Conservation (phyloP, 495 filamentous ascomycete species). For the Xylaria cubensis region DNA sequence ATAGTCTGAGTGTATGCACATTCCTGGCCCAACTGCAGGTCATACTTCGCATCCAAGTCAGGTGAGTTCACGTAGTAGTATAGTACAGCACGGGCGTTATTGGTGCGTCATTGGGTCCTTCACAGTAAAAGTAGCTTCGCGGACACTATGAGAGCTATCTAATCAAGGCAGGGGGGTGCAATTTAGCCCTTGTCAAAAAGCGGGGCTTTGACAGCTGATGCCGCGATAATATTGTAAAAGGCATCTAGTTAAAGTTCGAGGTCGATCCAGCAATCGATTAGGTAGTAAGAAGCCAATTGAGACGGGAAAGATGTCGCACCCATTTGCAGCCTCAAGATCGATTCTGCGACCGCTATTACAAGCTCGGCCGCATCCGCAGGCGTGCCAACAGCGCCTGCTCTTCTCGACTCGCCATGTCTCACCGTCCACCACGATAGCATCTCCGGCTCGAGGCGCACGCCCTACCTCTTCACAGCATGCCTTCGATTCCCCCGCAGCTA, state of each 20-base stretch:
- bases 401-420: slow-evolving; percentile 29
- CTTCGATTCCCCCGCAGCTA: not conserved
- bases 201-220: not conserved
- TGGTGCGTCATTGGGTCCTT: slow-evolving; percentile 5
- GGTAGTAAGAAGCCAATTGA: slow-evolving; percentile 9
- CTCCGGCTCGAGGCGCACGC: slow-evolving; percentile 19
- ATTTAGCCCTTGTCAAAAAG: not conserved
- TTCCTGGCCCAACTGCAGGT: not conserved
- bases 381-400: slow-evolving; percentile 35
- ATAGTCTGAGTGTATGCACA: not conserved
- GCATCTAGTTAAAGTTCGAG: slow-evolving; percentile 1
- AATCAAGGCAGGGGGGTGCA: not conserved
- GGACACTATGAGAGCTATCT: slow-evolving; percentile 8
- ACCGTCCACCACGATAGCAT: slow-evolving; percentile 20
- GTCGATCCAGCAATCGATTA: not conserved
- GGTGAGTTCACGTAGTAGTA: not conserved
- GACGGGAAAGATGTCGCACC: slow-evolving; percentile 35
- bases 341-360: slow-evolving; percentile 33
- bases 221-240: not conserved
- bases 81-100: not conserved
- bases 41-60: slow-evolving; percentile 17
- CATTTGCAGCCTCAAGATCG: slow-evolving; percentile 29
- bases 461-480: not conserved
- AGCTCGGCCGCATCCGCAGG: slow-evolving; percentile 24
- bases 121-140: not conserved